A percentile compares a stretch with the other conserved stretches of the same genome.
phyloP scores from a whole-genome alignment of 2,329 filamentous ascomycete genomes.

The Lachnellula hyalina region DNA sequence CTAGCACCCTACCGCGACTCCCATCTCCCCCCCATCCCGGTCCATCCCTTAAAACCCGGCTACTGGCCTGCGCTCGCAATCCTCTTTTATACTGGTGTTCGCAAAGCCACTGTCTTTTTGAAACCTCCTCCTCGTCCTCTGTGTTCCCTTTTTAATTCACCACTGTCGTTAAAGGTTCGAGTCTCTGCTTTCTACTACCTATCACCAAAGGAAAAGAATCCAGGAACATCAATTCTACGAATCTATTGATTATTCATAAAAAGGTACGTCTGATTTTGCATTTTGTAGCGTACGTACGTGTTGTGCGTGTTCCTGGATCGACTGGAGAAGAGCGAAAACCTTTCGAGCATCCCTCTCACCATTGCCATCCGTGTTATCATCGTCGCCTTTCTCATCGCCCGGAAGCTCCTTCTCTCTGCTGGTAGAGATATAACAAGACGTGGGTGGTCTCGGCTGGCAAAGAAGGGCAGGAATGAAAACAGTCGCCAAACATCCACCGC shows the following conservation, averaged over 20 bases:
- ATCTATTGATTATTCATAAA: too few relatives aligned
- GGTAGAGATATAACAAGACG: not conserved
- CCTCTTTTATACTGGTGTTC: slow-evolving; percentile 6
- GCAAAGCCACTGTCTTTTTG: slow-evolving; percentile 17
- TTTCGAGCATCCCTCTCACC: too few relatives aligned
- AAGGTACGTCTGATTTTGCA: too few relatives aligned
- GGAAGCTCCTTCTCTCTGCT: not conserved
- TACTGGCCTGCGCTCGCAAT: not conserved
- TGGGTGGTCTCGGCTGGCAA: not conserved
- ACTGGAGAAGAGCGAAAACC: too few relatives aligned
- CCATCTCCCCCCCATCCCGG: not conserved
- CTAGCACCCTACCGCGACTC: not conserved
- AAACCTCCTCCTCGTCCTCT: slow-evolving; percentile 10
- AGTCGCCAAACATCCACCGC: not conserved
- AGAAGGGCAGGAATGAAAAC: not conserved
- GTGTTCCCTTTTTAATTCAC: slow-evolving; percentile 19
- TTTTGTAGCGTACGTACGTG: too few relatives aligned
- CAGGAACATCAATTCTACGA: not conserved
- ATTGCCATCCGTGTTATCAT: not conserved
- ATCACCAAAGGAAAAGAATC: not conserved
- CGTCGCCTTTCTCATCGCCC: not conserved
- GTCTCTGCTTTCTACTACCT: slow-evolving; percentile 1
- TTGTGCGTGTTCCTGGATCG: too few relatives aligned
- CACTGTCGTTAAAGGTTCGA: slow-evolving; percentile 24
- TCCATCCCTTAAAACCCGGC: slow-evolving; percentile 8